Base-by-base conservation (phyloP, 2,329 filamentous ascomycete genomes). In the Aspergillus tamarii region DNA sequence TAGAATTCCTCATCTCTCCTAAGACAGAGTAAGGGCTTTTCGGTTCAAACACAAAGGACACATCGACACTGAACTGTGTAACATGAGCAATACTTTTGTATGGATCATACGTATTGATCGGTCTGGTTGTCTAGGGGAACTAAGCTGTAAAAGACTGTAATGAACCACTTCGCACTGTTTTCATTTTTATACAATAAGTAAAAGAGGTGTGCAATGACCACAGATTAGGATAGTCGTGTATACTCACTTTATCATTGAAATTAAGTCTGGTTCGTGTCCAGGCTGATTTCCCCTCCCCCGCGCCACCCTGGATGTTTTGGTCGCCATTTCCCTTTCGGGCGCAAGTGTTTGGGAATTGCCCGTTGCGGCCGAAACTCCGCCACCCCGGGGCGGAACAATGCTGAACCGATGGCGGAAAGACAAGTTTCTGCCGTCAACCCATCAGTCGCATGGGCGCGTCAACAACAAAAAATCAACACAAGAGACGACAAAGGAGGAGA, bases 321-420 rank as follows among this genome's bases (percentile, higher is more conserved):
- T 69, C 64, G 61, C 61, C 30, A 61, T 59, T 69, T 63, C 67
- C 59, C 32, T 32, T 69, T 71, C 54, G 14, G 67, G 67, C 53
- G 39, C 41, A 30, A 67, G 71, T 78, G 76, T 78, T 78, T 74
- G 65, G 66, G 61, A 62, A 70, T 74, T 78, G 64, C 76, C 70
- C 41, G 11, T 71, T 77, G 56, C 2, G 66, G 72, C 6, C 21
- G 19, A 26, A 12, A 2, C 6, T 11, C 46, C 64, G 54, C 43
- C 45, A 45, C 54, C 67, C 64, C 67, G 66, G 66, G 67, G 62
- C 66, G 73, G 73, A 73, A 69, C 14, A 76, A 73, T 28, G 23
- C 65, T 68, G 62, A 64, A 73, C 72, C 74, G 74, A 34, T 66
- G 68, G 67, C 66, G 54, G 64, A 69, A 48, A 34, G 57, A 26